These are phyloP conservation scores for Diaporthe sp. DNA, from an alignment of 2,329 filamentous ascomycete species.

Conservation along the genomic window DNA sequence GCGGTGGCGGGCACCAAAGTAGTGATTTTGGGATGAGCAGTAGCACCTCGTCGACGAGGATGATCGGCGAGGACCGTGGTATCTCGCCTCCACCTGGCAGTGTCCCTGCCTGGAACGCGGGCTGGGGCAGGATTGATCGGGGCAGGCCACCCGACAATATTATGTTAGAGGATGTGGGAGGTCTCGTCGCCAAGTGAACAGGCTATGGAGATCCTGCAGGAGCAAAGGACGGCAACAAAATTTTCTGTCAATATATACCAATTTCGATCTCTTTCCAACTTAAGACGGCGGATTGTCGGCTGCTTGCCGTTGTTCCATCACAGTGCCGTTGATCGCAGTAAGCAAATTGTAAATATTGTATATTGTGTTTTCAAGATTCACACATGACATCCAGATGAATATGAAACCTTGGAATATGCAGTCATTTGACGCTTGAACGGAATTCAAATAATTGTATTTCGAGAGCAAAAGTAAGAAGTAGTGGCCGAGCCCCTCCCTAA, in stretches of 20 bases:
- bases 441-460: constrained; percentile 4
- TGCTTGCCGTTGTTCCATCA: neutral
- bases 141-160: constrained; percentile 50
- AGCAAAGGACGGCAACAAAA: too few relatives aligned
- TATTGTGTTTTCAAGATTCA: neutral
- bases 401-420: neutral
- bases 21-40: constrained; percentile 34
- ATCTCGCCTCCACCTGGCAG: constrained; percentile 41
- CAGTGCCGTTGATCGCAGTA: neutral
- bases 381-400: neutral
- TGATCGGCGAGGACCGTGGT: constrained; percentile 41
- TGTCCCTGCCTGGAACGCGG: constrained; percentile 54
- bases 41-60: constrained; percentile 35
- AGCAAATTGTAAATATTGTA: neutral
- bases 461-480: constrained; percentile 3
- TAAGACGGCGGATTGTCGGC: neutral
- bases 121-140: constrained; percentile 55
- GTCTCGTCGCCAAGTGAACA: constrained; percentile 43
- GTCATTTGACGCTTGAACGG: neutral
- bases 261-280: neutral
- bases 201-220: neutral
- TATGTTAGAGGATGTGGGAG: constrained; percentile 53
- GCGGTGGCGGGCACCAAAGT: constrained; percentile 31
- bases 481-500: constrained; percentile 8
- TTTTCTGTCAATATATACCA: neutral